Percentiles rank a stretch among this genome's conserved stretches.
phyloP scores from a whole-genome alignment of 2,329 filamentous ascomycete species.

The Apiospora saccharicola region DNA sequence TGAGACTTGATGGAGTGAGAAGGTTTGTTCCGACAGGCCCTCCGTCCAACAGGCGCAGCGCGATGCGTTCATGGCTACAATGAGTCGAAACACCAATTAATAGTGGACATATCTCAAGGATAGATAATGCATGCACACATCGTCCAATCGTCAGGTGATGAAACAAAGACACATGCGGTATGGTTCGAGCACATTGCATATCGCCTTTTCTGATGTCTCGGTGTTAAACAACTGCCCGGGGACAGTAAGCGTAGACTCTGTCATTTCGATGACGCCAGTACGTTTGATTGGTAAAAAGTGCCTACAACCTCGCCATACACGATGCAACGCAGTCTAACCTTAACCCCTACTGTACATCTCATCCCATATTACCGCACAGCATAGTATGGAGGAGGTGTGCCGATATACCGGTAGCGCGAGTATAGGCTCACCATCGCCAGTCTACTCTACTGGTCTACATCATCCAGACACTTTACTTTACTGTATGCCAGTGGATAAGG shows the following conservation, averaged over 20 bases:
- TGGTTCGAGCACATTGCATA: conserved; percentile 19
- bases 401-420: conserved; percentile 2
- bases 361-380: background rate
- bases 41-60: background rate
- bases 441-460: background rate
- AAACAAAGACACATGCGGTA: conserved; percentile 7
- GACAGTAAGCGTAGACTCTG: conserved; percentile 13
- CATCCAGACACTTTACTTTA: background rate
- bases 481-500: background rate
- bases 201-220: conserved; percentile 7
- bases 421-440: background rate
- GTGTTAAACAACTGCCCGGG: conserved; percentile 6
- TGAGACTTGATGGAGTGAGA: conserved; percentile 8
- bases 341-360: background rate
- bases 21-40: conserved; percentile 7
- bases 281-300: background rate
- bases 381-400: background rate
- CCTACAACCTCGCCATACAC: background rate
- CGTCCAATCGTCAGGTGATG: conserved; percentile 23
- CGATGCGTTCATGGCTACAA: background rate
- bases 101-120: background rate
- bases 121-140: background rate
- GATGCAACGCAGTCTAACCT: background rate
- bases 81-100: conserved; percentile 12
- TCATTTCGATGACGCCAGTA: background rate